Base-by-base conservation (phyloP, 805 yeast genomes). In the Wickerhamomyces bovis region DNA sequence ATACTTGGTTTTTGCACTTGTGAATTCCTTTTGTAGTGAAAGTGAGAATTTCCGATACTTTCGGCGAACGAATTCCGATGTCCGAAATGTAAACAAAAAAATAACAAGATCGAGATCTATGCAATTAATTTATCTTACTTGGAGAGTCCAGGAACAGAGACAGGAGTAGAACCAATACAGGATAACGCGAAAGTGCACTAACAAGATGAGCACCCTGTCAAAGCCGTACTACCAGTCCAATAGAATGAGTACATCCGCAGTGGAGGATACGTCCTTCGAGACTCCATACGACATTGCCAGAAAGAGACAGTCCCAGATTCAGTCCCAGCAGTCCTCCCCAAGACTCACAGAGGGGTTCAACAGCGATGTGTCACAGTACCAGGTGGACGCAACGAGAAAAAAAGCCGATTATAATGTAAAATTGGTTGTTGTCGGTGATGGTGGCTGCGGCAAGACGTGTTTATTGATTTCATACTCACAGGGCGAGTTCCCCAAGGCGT, bases 361-460 rank as follows among this genome's bases (percentile, higher is more conserved):
- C n/a, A 19, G 20, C 21, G 57, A 55, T 5, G 57, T 61, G 15
- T 60, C 61, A 15, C 55, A 64, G 20, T 63, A 54, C 44, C 62
- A 61, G 31, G 51, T 60, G 16, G 60, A 56, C 12, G 49, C 58
- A 22, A 50, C 44, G 33, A 56, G 59, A 28, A 56, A 54, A 41
- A 50, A 55, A 40, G 57, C 74, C 1, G 71, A 72, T 44, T 59
- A 63, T 36, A 70, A 67, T 42, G 56, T 73, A 39, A 85, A 85
- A 59, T 67, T 86, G 6, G 95, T 88, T 12, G 85, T 85, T 23
- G 94, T 89, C 10, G 96, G 96, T 8, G 96, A 88, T 63, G 89
- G 92, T 56, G 90, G 88, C 16, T 83, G 94, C 61, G 96, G 96
- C n/a, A 88, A 88, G 63, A 89, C 96, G 0, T 84, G 90, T 56